Evolutionary conservation across 257 asterid genomes (phyloP), one percentile per base, ranked within the genome.

Genomic region (Sherardia arvensis): DNA sequence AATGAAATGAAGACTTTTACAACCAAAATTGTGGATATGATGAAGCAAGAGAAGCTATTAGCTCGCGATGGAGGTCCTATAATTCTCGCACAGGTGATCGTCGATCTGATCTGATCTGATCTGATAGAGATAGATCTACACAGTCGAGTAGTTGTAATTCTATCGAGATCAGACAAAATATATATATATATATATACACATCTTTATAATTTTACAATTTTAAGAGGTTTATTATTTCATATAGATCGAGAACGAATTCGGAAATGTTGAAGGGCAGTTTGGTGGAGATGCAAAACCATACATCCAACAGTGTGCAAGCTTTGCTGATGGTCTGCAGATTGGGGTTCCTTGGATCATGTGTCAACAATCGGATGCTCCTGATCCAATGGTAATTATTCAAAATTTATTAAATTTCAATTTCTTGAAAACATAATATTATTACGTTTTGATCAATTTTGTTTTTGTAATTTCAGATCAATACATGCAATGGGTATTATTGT

Each of bases 281-380:
- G 77, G 63, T 0, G 83, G 74, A 17, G 62, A 47, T 72, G 67
- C 48, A 32, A 62, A 14, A 11, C 0, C 21, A 0, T 78, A 75
- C 20, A 38, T 73, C 0, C 51, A 78, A 3, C 67, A 74, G 76
- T 70, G 76, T 55, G 81, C 76, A 18, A 53, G 70, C 22, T 81
- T 81, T 58, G 86, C 81, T 18, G 70, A 67, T 12, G 65, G 81
- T 30, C 56, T 81, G 11, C 22, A 66, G 48, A 62, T 62, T 58
- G 81, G 79, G 21, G 79, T 72, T 45, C 86, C 83, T n/a, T 81
- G 86, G 86, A 70, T 81, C 59, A 81, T 81, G 86, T 80, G 86
- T 64, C 76, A 81, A 70, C 72, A 75, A 9, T 5, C 20, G 0
- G 79, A 75, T 68, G 85, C 83, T 43, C 81, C 79, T 18, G 9